Base-by-base conservation (phyloP, 2,329 filamentous ascomycete genomes). In the Aspergillus sp. region DNA sequence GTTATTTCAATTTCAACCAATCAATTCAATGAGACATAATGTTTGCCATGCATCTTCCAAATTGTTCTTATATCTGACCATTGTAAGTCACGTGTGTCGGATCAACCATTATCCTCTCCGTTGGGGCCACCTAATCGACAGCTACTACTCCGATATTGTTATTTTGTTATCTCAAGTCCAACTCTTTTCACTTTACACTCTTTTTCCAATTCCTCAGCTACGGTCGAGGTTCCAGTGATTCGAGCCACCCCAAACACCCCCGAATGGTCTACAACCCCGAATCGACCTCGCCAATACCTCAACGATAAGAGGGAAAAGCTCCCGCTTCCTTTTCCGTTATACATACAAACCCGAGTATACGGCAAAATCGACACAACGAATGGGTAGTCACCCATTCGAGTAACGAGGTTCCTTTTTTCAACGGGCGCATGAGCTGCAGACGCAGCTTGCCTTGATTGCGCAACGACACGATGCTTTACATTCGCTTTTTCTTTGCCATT, bases 401-500 rank as follows among this genome's bases (percentile, higher is more conserved):
- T 19, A 19, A 19, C 19, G 19, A 19, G 19, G 19, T 19, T 19
- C 19, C 19, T 19, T 19, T 19, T 19, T 3, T 7, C n/a, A 34
- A 6, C 5, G 9, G 34, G 19, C 33, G 31, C 30, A 41, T 39
- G 39, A 52, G 50, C 50, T 51, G 52, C 47, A 39, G 27, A 37
- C 44, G 51, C 48, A 53, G 51, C 45, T 42, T 35, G 9, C 34
- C 27, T 33, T 28, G 13, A 34, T 31, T 43, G 42, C 28, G 42
- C 29, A 19, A 19, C 19, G 28, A 38, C 44, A 54, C 41, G 39
- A 70, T 71, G 68, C 61, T 65, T 49, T 44, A 62, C 11, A 43
- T 64, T 43, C 55, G 57, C 6, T 49, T 69, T 11, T 38, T 66
- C 5, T 28, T 67, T 32, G 59, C 52, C 19, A 30, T 70, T 37